Evolutionary conservation across 768 basidiomycete genomes (phyloP).

Genomic region (Boletus vermiculosoides): DNA sequence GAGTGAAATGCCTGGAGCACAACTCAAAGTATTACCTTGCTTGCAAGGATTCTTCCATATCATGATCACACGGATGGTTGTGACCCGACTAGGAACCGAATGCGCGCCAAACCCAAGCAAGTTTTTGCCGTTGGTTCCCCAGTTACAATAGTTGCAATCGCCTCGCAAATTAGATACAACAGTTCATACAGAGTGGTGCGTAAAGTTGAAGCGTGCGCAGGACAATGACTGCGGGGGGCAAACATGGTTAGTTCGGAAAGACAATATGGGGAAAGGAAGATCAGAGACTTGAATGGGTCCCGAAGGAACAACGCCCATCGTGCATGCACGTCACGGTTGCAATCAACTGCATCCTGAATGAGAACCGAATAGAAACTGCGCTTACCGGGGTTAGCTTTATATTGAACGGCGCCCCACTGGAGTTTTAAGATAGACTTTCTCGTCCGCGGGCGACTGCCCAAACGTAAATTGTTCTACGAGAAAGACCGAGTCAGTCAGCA

Average conservation of each 20-base stretch:
- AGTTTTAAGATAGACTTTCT: neutral
- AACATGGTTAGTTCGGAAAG: constrained; percentile 17
- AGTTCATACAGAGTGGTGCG: constrained; percentile 2
- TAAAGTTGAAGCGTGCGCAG: neutral
- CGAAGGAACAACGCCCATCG: constrained; percentile 61
- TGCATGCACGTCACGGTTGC: constrained; percentile 59
- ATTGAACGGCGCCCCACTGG: no score
- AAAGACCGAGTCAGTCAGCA: constrained; percentile 4
- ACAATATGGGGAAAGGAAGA: constrained; percentile 1
- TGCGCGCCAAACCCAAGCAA: neutral
- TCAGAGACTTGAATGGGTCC: constrained; percentile 88
- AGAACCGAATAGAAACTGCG: neutral
- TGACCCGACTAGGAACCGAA: neutral
- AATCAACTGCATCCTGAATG: constrained; percentile 46
- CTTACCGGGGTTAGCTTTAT: constrained; percentile 15
- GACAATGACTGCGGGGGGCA: neutral
- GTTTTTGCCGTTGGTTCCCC: neutral
- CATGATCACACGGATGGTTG: neutral
- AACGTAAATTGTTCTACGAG: neutral
- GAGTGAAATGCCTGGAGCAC: neutral
- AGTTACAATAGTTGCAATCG: constrained; percentile 3
- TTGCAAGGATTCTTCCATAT: neutral
- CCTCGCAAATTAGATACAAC: constrained; percentile 16
- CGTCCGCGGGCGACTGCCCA: neutral
- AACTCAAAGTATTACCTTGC: constrained; percentile 1